Evolutionary conservation across 2,329 filamentous ascomycete genomes (phyloP).

Genomic region (Fusarium nisikadoi): DNA sequence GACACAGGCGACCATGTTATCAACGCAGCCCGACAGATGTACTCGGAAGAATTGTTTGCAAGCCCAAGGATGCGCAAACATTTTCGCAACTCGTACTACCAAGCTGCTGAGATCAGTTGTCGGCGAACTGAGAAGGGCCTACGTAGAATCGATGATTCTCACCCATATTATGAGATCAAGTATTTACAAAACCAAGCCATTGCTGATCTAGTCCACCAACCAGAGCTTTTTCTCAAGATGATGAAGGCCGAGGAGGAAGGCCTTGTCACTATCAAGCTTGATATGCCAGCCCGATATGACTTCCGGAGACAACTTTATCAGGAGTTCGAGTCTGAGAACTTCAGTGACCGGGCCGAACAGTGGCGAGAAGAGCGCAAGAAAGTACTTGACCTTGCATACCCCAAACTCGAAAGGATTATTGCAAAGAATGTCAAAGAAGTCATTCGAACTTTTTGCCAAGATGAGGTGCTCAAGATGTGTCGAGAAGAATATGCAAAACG

Average conservation of each 20-base stretch:
- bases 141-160: slow-evolving; percentile 91
- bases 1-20: slow-evolving; percentile 80
- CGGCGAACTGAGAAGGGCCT: slow-evolving; percentile 93
- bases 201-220: slow-evolving; percentile 80
- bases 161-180: slow-evolving; percentile 98
- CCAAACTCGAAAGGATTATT: slow-evolving; percentile 84
- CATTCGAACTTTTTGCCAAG: slow-evolving; percentile 92
- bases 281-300: slow-evolving; percentile 77
- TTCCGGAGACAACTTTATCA: slow-evolving; percentile 81
- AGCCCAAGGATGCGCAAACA: slow-evolving; percentile 91
- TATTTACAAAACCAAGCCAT: slow-evolving; percentile 93
- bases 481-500: slow-evolving; percentile 89
- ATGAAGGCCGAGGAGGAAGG: slow-evolving; percentile 96
- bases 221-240: slow-evolving; percentile 96
- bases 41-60: slow-evolving; percentile 87
- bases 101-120: slow-evolving; percentile 85
- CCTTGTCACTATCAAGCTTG: slow-evolving; percentile 84
- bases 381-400: slow-evolving; percentile 82
- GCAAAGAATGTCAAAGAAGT: slow-evolving; percentile 95
- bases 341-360: slow-evolving; percentile 91
- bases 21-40: slow-evolving; percentile 84
- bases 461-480: slow-evolving; percentile 86
- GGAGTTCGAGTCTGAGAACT: slow-evolving; percentile 94
- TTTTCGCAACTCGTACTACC: slow-evolving; percentile 85
- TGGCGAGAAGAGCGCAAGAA: slow-evolving; percentile 93